phyloP scores from a whole-genome alignment of 2,329 filamentous ascomycete genomes.

The Claviceps sp. region DNA sequence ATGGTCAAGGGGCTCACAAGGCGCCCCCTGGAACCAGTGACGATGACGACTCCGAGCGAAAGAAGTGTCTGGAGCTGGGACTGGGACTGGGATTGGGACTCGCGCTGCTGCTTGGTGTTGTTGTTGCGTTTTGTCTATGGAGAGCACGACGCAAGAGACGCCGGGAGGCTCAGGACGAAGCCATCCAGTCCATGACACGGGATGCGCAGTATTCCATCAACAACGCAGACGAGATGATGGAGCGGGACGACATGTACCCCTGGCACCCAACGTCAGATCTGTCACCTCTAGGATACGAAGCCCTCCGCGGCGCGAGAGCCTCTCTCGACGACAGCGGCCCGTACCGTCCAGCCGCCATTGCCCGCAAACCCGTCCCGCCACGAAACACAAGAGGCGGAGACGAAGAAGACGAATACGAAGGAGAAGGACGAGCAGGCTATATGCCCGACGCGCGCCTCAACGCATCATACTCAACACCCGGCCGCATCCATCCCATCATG shows the following conservation, averaged over 20 bases:
- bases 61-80: slow-evolving; percentile 26
- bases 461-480: slow-evolving; percentile 18
- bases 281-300: slow-evolving; percentile 36
- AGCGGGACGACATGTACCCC: slow-evolving; percentile 16
- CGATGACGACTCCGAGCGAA: not conserved
- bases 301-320: slow-evolving; percentile 23
- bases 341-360: slow-evolving; percentile 10
- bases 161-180: slow-evolving; percentile 28
- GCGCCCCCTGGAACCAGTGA: too few species aligned
- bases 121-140: slow-evolving; percentile 37
- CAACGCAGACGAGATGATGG: slow-evolving; percentile 32
- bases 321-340: slow-evolving; percentile 17
- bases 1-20: not conserved
- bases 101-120: slow-evolving; percentile 28
- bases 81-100: slow-evolving; percentile 53
- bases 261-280: slow-evolving; percentile 14
- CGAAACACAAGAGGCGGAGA: not conserved
- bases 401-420: not conserved
- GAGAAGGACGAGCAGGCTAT: slow-evolving; percentile 15
- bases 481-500: slow-evolving; percentile 43
- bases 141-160: slow-evolving; percentile 26
- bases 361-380: slow-evolving; percentile 15
- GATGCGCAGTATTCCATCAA: slow-evolving; percentile 33
- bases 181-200: slow-evolving; percentile 35
- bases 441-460: slow-evolving; percentile 15